Evolutionary conservation across 768 basidiomycete species (phyloP), one percentile per base, ranked within the genome.

Genomic region (Pleurotus tuoliensis): DNA sequence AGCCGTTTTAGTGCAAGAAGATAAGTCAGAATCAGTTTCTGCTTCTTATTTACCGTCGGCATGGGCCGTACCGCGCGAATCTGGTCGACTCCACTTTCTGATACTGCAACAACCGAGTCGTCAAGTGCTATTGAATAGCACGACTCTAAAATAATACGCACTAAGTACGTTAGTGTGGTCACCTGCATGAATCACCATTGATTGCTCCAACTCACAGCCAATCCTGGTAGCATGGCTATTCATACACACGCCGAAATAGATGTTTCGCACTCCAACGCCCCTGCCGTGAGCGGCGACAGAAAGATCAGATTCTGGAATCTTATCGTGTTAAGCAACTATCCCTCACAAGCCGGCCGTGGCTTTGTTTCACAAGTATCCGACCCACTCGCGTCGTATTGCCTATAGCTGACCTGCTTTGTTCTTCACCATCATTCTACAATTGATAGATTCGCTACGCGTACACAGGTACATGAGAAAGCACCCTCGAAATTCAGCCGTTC

Each of bases 41-140:
- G 48, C 48, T 49, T 49, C 48, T 49, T 30, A 27, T 24, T 20
- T 49, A 49, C 48, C 48, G 48, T 49, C 48, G 48, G 48, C 48
- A 49, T 49, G 48, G 34, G 48, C 18, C 27, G 15, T 34, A 27
- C 48, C 48, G 34, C 18, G 16, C n/a, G 25, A 16, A n/a, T 49
- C 48, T 34, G 1, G 11, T n/a, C 22, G 15, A 20, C 18, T 34
- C 30, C 30, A 16, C 12, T 12, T 41, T 41, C 16, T 16, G 12
- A 41, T 41, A 41, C 40, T 13, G 16, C 13, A 13, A 16, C 20
- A 20, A 11, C 41, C 9, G 11, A 12, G 7, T 43, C 5, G 13
- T 15, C 34, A 49, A 49, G 15, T 30, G 30, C 11, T 30, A 27
- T 49, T 11, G 11, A 9, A 9, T 34, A 8, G 18, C 27, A 49